Conservation (phyloP, 2,329 filamentous ascomycete genomes). For the Westerdykella aurantiaca region DNA sequence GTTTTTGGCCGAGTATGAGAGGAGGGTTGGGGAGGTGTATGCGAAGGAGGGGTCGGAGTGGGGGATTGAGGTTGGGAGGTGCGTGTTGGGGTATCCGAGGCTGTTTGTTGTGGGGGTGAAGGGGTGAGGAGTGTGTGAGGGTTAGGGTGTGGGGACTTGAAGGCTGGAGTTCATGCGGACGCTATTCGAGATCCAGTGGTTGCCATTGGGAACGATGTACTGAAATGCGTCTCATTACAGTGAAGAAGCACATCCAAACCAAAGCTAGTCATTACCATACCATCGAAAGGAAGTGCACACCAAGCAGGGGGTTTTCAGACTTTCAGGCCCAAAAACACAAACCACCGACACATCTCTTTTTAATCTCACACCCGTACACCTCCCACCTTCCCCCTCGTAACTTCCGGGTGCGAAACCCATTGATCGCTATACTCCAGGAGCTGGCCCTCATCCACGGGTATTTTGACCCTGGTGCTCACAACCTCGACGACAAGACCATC, state of each 20-base stretch:
- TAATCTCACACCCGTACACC: not conserved
- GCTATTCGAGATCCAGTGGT: not conserved
- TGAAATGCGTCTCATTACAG: no score
- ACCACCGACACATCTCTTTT: no score
- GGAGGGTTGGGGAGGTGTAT: constrained; percentile 43
- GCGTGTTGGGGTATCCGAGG: constrained; percentile 50
- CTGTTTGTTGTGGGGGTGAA: constrained; percentile 48
- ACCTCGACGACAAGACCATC: constrained; percentile 15
- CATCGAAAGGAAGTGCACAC: no score
- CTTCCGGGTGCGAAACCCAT: constrained; percentile 12
- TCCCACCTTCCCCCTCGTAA: constrained; percentile 5
- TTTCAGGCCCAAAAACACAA: no score
- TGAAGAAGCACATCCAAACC: no score
- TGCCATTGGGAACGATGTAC: not conserved
- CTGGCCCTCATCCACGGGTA: constrained; percentile 11
- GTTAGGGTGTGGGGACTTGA: not conserved
- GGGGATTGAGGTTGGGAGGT: no score
- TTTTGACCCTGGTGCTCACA: constrained; percentile 10
- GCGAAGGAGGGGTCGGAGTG: constrained; percentile 41
- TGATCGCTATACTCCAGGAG: constrained; percentile 14
- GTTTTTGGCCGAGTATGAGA: constrained; percentile 47
- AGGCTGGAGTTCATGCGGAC: not conserved
- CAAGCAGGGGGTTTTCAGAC: no score
- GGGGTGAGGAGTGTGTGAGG: constrained; percentile 9
- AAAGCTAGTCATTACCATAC: no score